These are phyloP conservation scores for Penicillium janthinellum DNA, from an alignment of 2,329 filamentous ascomycete genomes.

Conservation along the genomic window DNA sequence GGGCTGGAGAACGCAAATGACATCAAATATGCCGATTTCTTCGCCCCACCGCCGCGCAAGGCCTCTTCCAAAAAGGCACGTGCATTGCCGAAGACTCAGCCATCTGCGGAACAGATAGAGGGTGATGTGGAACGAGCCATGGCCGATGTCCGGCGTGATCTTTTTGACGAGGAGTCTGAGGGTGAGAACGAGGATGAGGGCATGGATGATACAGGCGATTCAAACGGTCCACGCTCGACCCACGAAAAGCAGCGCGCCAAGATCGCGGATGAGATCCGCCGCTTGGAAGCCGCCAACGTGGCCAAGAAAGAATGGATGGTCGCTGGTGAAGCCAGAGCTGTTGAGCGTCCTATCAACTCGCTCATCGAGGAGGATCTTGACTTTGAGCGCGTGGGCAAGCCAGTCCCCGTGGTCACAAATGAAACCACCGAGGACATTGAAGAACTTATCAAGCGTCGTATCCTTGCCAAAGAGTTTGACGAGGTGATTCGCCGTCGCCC, in stretches of 20 bases:
- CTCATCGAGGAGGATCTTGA: constrained; percentile 92
- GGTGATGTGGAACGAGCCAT: constrained; percentile 80
- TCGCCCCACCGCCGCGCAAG: constrained; percentile 80
- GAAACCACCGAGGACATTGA: constrained; percentile 91
- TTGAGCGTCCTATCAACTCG: constrained; percentile 84
- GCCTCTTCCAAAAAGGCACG: constrained; percentile 56
- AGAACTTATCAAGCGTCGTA: constrained; percentile 88
- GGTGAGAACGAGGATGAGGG: constrained; percentile 64
- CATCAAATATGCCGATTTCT: constrained; percentile 90
- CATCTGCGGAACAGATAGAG: constrained; percentile 52
- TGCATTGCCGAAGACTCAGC: constrained; percentile 57
- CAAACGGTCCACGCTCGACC: constrained; percentile 57
- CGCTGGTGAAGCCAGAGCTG: constrained; percentile 80
- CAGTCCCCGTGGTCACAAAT: constrained; percentile 88
- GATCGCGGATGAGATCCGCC: constrained; percentile 84
- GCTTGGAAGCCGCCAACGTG: constrained; percentile 84
- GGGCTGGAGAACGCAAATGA: constrained; percentile 77
- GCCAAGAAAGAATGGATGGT: constrained; percentile 90
- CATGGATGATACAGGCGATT: constrained; percentile 60
- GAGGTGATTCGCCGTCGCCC: constrained; percentile 83
- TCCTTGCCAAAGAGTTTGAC: constrained; percentile 87
- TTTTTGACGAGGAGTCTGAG: constrained; percentile 74
- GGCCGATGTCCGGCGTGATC: constrained; percentile 80
- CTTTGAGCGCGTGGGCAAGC: constrained; percentile 93
- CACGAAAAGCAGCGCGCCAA: constrained; percentile 87